These are phyloP conservation scores for Ustilago trichophora DNA, from an alignment of 1,284 basidiomycete genomes.

Conservation along the genomic window DNA sequence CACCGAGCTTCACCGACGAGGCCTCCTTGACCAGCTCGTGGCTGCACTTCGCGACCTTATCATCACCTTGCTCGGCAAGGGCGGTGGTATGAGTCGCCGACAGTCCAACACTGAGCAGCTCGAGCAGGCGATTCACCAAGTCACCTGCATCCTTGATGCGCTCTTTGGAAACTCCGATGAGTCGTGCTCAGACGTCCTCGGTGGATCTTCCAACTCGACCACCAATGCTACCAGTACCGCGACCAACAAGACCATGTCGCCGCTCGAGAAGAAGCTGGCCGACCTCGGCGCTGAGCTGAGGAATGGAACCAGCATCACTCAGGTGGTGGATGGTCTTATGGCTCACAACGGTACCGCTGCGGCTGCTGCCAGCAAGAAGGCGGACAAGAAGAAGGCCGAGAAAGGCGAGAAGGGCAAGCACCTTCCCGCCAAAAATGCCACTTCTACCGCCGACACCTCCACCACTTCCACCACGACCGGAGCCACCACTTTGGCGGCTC, in stretches of 20 bases:
- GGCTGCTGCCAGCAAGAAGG: constrained; percentile 5
- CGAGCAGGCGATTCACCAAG: constrained; percentile 40
- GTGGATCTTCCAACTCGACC: constrained; percentile 25
- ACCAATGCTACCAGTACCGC: constrained; percentile 30
- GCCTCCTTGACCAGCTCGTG: constrained; percentile 50
- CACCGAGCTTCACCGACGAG: constrained; percentile 48
- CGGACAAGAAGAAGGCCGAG: constrained; percentile 17
- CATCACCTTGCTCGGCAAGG: constrained; percentile 45
- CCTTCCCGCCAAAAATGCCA: constrained; percentile 10
- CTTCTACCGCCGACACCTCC: constrained; percentile 1
- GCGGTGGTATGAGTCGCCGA: constrained; percentile 28
- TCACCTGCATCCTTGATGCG: constrained; percentile 48
- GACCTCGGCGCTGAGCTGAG: constrained; percentile 23
- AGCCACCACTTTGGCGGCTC: constrained; percentile 3
- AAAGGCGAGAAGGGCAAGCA: constrained; percentile 19
- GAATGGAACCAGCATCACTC: constrained; percentile 39
- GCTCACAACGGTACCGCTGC: constrained; percentile 3
- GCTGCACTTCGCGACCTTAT: constrained; percentile 44
- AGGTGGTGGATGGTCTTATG: constrained; percentile 34
- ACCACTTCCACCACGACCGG: constrained; percentile 14
- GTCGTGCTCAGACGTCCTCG: constrained; percentile 27
- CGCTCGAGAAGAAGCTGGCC: constrained; percentile 31
- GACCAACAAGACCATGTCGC: constrained; percentile 5
- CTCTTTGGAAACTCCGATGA: constrained; percentile 43
- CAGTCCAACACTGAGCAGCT: constrained; percentile 31